Conservation (phyloP, 1,284 basidiomycete species). For the Microbotryomycetes sp. region DNA sequence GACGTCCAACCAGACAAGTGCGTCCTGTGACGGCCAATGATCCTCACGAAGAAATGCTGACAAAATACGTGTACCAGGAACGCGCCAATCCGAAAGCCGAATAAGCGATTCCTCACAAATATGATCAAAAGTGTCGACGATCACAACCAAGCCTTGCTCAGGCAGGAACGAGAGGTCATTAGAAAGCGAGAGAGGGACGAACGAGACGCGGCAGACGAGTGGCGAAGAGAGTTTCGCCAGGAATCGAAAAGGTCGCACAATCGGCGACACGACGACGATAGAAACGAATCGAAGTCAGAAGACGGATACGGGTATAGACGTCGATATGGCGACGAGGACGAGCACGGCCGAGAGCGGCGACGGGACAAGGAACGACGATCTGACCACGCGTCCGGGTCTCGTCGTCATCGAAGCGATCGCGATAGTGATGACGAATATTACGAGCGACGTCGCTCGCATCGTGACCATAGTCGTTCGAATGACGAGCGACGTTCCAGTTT, state of each 20-base stretch:
- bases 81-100: conserved; percentile 54
- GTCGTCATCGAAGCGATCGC: too few relatives aligned
- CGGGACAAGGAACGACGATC: neutral
- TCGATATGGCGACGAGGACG: neutral
- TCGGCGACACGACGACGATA: neutral
- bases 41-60: too few relatives aligned
- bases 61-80: too few relatives aligned
- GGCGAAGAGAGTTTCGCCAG: conserved; percentile 10
- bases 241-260: too few relatives aligned
- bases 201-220: conserved; percentile 14
- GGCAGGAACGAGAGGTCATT: conserved; percentile 55
- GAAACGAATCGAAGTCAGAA: neutral
- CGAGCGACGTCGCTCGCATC: too few relatives aligned
- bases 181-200: conserved; percentile 22
- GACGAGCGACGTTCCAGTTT: too few relatives aligned
- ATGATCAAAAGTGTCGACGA: conserved; percentile 86
- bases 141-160: conserved; percentile 75
- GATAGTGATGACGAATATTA: too few relatives aligned
- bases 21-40: too few relatives aligned
- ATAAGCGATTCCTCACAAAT: conserved; percentile 80
- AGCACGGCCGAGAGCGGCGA: neutral
- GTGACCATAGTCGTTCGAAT: too few relatives aligned
- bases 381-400: too few relatives aligned
- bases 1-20: conserved; percentile 30
- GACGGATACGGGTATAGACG: neutral